Evolutionary conservation across 495 filamentous ascomycete genomes (phyloP).

Genomic region (Xylaria palmicola): DNA sequence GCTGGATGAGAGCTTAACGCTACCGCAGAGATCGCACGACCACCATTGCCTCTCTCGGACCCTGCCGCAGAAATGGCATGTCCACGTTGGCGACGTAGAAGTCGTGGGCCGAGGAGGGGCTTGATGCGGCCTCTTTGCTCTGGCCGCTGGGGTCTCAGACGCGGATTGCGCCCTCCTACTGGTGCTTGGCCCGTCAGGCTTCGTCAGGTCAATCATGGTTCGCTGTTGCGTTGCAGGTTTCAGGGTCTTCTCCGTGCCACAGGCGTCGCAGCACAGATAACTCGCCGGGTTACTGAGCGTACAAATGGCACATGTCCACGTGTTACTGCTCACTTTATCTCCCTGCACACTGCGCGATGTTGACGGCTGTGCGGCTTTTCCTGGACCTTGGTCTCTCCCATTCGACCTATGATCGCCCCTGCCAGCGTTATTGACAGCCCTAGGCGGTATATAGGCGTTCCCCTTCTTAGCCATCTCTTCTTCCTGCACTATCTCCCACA

Average conservation of each 20-base stretch:
- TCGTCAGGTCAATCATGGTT: conserved; percentile 35
- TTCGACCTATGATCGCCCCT: not conserved
- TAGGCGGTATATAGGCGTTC: conserved; percentile 59
- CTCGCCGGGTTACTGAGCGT: conserved; percentile 77
- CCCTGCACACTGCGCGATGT: not conserved
- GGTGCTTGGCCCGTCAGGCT: conserved; percentile 17
- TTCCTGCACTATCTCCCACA: conserved; percentile 84
- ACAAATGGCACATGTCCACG: conserved; percentile 76
- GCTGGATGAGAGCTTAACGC: conserved; percentile 53
- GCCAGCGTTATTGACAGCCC: conserved; percentile 11
- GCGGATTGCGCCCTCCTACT: conserved; percentile 14
- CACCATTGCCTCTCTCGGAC: conserved; percentile 73
- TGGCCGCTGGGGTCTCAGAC: conserved; percentile 1
- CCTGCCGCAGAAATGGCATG: conserved; percentile 63
- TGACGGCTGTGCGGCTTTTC: not conserved
- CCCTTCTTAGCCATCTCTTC: conserved; percentile 70
- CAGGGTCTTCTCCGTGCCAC: conserved; percentile 62
- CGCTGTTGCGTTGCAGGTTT: conserved; percentile 15
- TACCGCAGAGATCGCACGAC: conserved; percentile 71
- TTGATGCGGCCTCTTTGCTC: conserved; percentile 27
- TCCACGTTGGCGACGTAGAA: conserved; percentile 60
- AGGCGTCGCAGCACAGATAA: conserved; percentile 76
- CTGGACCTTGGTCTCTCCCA: not conserved
- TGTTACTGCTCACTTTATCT: conserved; percentile 26
- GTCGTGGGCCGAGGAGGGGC: conserved; percentile 25